Base-by-base conservation (phyloP, 257 asterid species). In the Solanum habrochaites region DNA sequence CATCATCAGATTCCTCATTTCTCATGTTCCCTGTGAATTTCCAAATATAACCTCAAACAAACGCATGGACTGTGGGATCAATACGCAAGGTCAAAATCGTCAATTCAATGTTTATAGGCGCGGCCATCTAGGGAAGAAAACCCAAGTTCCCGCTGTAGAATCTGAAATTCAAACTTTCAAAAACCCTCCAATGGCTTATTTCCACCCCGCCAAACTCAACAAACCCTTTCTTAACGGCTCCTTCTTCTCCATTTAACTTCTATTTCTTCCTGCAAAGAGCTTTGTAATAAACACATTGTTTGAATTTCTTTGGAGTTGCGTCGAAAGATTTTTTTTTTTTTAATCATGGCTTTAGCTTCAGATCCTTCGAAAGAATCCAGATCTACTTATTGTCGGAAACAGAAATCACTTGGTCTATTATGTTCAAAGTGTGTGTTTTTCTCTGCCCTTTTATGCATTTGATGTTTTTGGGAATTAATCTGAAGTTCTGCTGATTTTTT, bases 361-460 rank as follows among this genome's bases (percentile, higher is more conserved):
- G 91, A 89, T 31, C 40, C 78, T 31, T 87, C 89, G 4, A 75
- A 85, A 70, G 97, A 93, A 29, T 89, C 95, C 89, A 95, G 95
- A 93, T 91, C 96, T 87, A 90, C 95, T n/a, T 97, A 97, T 37
- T 95, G 98, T 92, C 95, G 99, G 1, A 96, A 97, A 83, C 99
- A 97, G 93, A 97, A 97, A 88, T 97, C 99, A 2, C 94, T 97
- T 15, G 99, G 99, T 27, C 98, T 97, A 21, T 81, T 97, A 14
- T 97, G 99, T 92, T 93, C 99, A 86, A 97, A 97, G 99, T 97
- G 90, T 73, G 82, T 23, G 23, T 90, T 29, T 40, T 42, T 13
- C 23, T 77, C 4, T 82, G n/a, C 71, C 71, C 37, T n/a, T 32
- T 40, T 16, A 31, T 32, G 21, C 27, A 1, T 80, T 83, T 86